These are phyloP conservation scores for Chalciporus pseudorubinellus DNA, from an alignment of 768 basidiomycete genomes.

Conservation along the genomic window DNA sequence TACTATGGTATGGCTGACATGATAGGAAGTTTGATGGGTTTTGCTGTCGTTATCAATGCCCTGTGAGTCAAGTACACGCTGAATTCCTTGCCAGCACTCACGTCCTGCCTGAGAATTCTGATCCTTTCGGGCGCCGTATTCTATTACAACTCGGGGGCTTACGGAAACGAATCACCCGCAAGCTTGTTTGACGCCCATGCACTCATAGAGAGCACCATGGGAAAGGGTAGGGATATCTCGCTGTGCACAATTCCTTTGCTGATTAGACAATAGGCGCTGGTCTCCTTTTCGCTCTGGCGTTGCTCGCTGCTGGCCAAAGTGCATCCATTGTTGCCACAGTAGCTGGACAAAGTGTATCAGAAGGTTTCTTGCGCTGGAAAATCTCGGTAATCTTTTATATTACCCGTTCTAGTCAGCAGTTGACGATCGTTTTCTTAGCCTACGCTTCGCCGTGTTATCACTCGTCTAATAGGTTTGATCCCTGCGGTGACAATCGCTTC, in stretches of 20 bases:
- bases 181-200: conserved; percentile 83
- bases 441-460: conserved; percentile 73
- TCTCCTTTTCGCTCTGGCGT: conserved; percentile 82
- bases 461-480: conserved; percentile 76
- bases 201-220: conserved; percentile 65
- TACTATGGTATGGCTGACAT: conserved; percentile 68
- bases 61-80: conserved; percentile 43
- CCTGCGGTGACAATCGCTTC: conserved; percentile 81
- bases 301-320: conserved; percentile 85
- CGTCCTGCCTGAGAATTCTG: conserved; percentile 53
- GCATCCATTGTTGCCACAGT: conserved; percentile 88
- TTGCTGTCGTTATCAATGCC: conserved; percentile 88
- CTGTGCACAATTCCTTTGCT: not conserved
- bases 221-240: conserved; percentile 48
- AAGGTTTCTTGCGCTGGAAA: conserved; percentile 87
- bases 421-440: conserved; percentile 46
- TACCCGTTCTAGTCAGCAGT: conserved; percentile 18
- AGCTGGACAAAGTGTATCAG: conserved; percentile 85
- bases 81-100: not conserved
- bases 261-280: conserved; percentile 58
- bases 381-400: conserved; percentile 53
- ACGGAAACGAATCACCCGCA: conserved; percentile 48
- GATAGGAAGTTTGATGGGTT: conserved; percentile 65
- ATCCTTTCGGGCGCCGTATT: conserved; percentile 83
- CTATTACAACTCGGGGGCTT: conserved; percentile 49